Conservation (phyloP, 2,329 filamentous ascomycete genomes). For the Botrytis fabae region DNA sequence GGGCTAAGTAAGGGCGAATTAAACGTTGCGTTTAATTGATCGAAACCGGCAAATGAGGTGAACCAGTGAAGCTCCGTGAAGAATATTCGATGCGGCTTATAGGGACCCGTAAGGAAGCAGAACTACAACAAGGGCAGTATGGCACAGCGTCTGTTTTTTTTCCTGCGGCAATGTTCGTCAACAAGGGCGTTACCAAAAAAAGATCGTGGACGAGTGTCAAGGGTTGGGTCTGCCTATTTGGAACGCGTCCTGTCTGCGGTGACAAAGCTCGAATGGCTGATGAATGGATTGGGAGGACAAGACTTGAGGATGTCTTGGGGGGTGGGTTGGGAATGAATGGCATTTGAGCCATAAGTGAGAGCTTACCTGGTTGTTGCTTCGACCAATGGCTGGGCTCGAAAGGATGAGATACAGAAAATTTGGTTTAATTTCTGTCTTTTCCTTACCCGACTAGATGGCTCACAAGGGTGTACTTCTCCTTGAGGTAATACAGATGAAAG, state of each 20-base stretch:
- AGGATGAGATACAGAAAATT: conserved; percentile 13
- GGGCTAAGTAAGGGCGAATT: conserved; percentile 23
- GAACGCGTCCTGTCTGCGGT: conserved; percentile 21
- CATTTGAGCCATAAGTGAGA: neutral
- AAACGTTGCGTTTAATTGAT: conserved; percentile 24
- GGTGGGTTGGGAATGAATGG: neutral
- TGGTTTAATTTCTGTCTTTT: neutral
- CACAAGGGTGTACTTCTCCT: conserved; percentile 20
- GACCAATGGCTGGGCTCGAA: neutral
- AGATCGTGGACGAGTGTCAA: conserved; percentile 4
- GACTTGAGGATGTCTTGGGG: conserved; percentile 1
- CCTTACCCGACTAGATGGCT: conserved; percentile 22
- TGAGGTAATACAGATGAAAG: conserved; percentile 11
- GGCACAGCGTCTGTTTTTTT: conserved; percentile 23
- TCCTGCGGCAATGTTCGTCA: conserved; percentile 24
- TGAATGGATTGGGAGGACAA: conserved; percentile 18
- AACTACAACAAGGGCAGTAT: conserved; percentile 22
- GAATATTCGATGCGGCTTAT: conserved; percentile 20
- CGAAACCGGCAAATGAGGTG: conserved; percentile 18
- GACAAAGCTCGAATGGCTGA: conserved; percentile 16
- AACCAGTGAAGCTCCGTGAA: conserved; percentile 21
- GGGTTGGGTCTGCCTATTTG: conserved; percentile 21
- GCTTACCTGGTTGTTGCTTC: conserved; percentile 14
- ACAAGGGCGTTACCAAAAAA: conserved; percentile 22
- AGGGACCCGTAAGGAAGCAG: conserved; percentile 22